Base-by-base conservation (phyloP, 2,329 filamentous ascomycete species). In the Clarireedia paspali region DNA sequence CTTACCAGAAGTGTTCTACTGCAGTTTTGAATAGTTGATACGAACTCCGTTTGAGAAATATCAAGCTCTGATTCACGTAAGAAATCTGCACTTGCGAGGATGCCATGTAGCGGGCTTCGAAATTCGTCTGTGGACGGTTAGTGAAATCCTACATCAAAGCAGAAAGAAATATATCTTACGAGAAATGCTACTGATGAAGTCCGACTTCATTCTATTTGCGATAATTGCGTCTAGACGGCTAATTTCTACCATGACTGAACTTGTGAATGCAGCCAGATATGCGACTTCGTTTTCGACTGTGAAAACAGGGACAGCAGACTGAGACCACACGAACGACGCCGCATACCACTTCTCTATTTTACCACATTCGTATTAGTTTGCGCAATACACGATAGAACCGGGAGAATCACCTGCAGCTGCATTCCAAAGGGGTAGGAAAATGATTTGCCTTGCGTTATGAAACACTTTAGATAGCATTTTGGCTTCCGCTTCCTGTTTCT, bases 31-130 rank as follows among this genome's bases (percentile, higher is more conserved):
- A 82, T 76, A 0, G 75, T 55, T 4, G 53, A 55, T 23, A 55
- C 36, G 17, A 57, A 40, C 9, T 57, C 57, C n/a, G 14, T 53
- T 23, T 59, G 52, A 10, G 52, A 46, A 17, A 9, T 47, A 42
- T 58, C 56, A 23, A 52, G 42, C 6, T 49, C 40, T 2, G 56
- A 58, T 53, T 0, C 42, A 20, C 36, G 53, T 14, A 55, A 36
- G 20, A 56, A 56, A n/a, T 80, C 78, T 3, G 72, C 70, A 44
- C 70, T 78, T 0, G 78, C 74, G 0, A 84, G 67, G 30, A 84
- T 76, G 1, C 80, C 81, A 47, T 84, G 81, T 0, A 84, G 68
- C 0, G 81, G 81, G 1, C 77, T 81, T 5, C 81, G 73, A 15
- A 84, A 68, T 64, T 84, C 81, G 38, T 57, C 47, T 42, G 5